Percentiles rank a stretch among this genome's conserved stretches.
Conservation (phyloP, 2,329 filamentous ascomycete species). For the Trichoderma harzianum region DNA sequence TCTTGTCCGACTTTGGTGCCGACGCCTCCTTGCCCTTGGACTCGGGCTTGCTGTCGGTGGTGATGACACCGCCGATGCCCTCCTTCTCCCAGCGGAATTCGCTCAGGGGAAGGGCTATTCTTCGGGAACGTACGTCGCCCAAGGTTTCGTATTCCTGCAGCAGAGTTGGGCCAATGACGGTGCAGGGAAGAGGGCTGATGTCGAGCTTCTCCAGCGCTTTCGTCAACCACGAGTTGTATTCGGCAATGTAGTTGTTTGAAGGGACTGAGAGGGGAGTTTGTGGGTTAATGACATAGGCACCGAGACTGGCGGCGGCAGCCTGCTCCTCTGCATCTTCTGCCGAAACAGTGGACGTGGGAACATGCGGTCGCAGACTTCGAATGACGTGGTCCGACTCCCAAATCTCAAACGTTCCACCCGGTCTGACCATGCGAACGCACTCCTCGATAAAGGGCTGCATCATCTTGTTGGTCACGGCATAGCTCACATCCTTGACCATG, state of each 20-base stretch:
- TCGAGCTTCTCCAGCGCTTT: conserved; percentile 70
- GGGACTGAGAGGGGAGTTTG: conserved; percentile 79
- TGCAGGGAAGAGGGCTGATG: conserved; percentile 73
- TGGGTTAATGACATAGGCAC: conserved; percentile 77
- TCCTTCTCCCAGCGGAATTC: conserved; percentile 87
- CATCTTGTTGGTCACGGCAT: conserved; percentile 59
- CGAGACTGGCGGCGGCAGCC: conserved; percentile 65
- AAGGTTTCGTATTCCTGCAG: conserved; percentile 76
- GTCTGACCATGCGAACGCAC: conserved; percentile 69
- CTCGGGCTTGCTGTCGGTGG: conserved; percentile 57
- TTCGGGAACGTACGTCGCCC: conserved; percentile 65
- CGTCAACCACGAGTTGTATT: conserved; percentile 80
- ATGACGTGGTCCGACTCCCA: conserved; percentile 88
- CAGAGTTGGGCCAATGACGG: conserved; percentile 70
- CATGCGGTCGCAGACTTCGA: conserved; percentile 77
- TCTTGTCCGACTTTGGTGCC: conserved; percentile 31
- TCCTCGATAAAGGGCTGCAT: conserved; percentile 63
- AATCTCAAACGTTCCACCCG: conserved; percentile 77
- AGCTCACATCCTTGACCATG: conserved; percentile 79
- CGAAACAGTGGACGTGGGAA: conserved; percentile 46
- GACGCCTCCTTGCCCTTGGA: conserved; percentile 45
- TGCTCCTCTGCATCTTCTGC: conserved; percentile 50
- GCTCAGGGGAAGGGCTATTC: conserved; percentile 81
- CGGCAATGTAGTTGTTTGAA: conserved; percentile 75
- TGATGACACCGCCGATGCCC: conserved; percentile 60